Percentiles rank a stretch among this genome's conserved stretches.
These are phyloP conservation scores for Raffaelea deltoideospora DNA, from an alignment of 2,329 filamentous ascomycete species.

Conservation along the genomic window DNA sequence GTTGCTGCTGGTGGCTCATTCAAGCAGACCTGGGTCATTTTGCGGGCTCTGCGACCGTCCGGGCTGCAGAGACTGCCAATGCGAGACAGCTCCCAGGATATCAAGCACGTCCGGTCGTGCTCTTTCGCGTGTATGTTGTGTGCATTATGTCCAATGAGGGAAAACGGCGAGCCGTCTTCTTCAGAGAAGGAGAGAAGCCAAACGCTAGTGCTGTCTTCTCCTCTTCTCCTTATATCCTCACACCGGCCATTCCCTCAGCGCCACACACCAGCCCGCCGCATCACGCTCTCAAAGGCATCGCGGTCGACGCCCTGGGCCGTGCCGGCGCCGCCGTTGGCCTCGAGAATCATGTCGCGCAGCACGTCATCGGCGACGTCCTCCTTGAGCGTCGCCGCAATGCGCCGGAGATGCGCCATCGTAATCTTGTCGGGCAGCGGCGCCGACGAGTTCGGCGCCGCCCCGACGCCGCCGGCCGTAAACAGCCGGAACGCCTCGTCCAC, in stretches of 20 bases:
- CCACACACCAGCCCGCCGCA: slow-evolving; percentile 74
- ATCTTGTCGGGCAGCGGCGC: slow-evolving; percentile 38
- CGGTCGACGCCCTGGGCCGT: slow-evolving; percentile 55
- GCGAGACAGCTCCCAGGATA: too few species aligned
- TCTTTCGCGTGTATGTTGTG: too few species aligned
- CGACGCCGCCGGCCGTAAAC: slow-evolving; percentile 45
- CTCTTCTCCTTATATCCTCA: too few species aligned
- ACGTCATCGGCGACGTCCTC: slow-evolving; percentile 63
- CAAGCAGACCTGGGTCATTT: too few species aligned
- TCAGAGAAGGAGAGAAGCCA: too few species aligned
- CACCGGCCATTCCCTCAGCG: slow-evolving; percentile 30
- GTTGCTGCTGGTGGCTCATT: too few species aligned
- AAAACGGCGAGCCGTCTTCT: too few species aligned
- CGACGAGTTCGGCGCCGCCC: background rate
- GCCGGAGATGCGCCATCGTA: slow-evolving; percentile 60
- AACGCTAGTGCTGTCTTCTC: too few species aligned
- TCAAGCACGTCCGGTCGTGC: too few species aligned
- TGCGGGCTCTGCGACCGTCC: too few species aligned
- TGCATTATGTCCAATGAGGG: too few species aligned
- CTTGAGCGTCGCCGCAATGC: slow-evolving; percentile 67
- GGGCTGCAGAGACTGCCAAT: too few species aligned
- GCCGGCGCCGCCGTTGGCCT: slow-evolving; percentile 73
- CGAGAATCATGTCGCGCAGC: slow-evolving; percentile 83
- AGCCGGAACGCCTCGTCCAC: slow-evolving; percentile 69
- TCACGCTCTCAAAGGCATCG: slow-evolving; percentile 75